phyloP scores from a whole-genome alignment of 345 rosid genomes.

The Melaleuca alternifolia region DNA sequence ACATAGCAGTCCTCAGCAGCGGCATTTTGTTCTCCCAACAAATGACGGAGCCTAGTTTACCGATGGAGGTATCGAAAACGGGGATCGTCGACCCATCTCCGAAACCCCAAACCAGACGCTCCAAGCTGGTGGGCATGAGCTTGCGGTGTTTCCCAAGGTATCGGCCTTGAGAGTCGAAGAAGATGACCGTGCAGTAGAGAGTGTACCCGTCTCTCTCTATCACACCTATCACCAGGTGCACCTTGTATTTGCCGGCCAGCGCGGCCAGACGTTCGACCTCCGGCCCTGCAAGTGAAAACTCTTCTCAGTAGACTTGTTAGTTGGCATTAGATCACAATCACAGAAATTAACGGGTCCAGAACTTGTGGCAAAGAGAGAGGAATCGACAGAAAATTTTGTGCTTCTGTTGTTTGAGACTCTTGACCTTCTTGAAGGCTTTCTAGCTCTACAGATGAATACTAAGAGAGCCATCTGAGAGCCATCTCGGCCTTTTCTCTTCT shows the following conservation, averaged over 20 bases:
- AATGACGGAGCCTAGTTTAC: constrained; percentile 84
- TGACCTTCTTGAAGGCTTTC: not conserved
- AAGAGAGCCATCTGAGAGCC: not conserved
- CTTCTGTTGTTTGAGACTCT: not conserved
- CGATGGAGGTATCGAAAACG: constrained; percentile 68
- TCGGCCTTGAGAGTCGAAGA: constrained; percentile 72
- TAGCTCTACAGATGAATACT: not conserved
- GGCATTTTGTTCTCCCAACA: constrained; percentile 99
- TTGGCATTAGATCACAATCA: not conserved
- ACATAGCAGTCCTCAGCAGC: constrained; percentile 85
- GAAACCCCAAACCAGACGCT: constrained; percentile 91
- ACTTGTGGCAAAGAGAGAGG: not conserved
- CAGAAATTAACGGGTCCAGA: not conserved
- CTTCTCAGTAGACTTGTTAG: not conserved
- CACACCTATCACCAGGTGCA: constrained; percentile 80
- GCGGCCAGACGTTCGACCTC: constrained; percentile 72
- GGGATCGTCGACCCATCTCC: constrained; percentile 93
- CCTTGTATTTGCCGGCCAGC: constrained; percentile 81
- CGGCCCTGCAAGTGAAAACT: constrained; percentile 36
- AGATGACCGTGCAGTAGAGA: constrained; percentile 65
- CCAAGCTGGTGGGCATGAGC: constrained; percentile 82
- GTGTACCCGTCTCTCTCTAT: constrained; percentile 94
- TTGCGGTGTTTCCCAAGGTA: constrained; percentile 87
- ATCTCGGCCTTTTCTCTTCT: not conserved
- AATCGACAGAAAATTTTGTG: not conserved